Conservation (phyloP, 2,329 filamentous ascomycete genomes). For the Clarireedia paspali region DNA sequence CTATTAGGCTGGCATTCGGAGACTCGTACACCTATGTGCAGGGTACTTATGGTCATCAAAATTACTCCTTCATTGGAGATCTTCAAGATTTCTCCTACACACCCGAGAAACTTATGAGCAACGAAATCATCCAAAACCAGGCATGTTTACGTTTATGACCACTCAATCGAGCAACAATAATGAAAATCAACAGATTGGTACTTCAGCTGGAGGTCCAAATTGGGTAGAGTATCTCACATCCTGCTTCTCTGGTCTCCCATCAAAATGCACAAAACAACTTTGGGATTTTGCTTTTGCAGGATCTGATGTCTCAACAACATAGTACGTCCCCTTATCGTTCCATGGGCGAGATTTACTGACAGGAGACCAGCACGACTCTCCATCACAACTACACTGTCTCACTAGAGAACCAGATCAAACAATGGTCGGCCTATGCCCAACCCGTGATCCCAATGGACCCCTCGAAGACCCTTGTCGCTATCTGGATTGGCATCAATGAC, state of each 20-base stretch:
- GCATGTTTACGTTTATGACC: constrained; percentile 24
- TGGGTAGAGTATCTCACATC: constrained; percentile 47
- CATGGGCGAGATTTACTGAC: not conserved
- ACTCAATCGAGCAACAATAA: not conserved
- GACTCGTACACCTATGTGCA: constrained; percentile 47
- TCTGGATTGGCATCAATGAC: constrained; percentile 52
- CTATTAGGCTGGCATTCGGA: constrained; percentile 37
- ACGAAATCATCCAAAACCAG: constrained; percentile 45
- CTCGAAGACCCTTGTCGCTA: constrained; percentile 36
- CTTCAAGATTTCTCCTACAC: constrained; percentile 39
- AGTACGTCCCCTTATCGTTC: not conserved
- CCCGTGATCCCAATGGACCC: constrained; percentile 24
- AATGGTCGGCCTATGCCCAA: constrained; percentile 37
- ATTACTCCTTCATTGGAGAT: constrained; percentile 49
- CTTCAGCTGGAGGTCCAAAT: constrained; percentile 21
- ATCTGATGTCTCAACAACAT: constrained; percentile 35
- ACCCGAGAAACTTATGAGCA: constrained; percentile 34
- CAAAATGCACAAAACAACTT: constrained; percentile 38
- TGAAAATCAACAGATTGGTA: not conserved
- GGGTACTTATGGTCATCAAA: constrained; percentile 41
- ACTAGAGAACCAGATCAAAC: constrained; percentile 41
- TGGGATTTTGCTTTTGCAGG: constrained; percentile 52
- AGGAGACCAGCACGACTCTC: constrained; percentile 34
- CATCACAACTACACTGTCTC: constrained; percentile 44
- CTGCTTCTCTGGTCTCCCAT: constrained; percentile 41